Conservation (phyloP, 495 filamentous ascomycete genomes). For the Halenospora varia region DNA sequence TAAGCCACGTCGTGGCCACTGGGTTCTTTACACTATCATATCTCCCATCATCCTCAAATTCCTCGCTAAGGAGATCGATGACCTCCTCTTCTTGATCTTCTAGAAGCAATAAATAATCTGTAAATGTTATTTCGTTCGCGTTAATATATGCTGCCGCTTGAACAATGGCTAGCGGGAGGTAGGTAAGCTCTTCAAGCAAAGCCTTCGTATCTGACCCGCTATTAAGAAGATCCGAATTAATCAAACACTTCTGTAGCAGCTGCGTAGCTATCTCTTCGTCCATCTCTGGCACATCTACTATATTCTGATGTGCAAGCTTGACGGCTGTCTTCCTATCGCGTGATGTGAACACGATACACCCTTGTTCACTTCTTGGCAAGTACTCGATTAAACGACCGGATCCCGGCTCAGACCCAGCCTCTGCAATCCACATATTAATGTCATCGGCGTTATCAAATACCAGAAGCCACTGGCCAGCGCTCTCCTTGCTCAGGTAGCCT, state of each 20-base stretch:
- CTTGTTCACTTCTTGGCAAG: slow-evolving; percentile 6
- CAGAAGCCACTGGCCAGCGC: slow-evolving; percentile 12
- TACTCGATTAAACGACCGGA: slow-evolving; percentile 3
- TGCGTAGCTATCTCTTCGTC: slow-evolving; percentile 22
- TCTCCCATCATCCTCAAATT: slow-evolving; percentile 14
- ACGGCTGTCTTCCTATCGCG: slow-evolving; percentile 5
- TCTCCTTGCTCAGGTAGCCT: slow-evolving; percentile 4
- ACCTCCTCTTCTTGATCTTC: slow-evolving; percentile 21
- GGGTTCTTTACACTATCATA: slow-evolving; percentile 11
- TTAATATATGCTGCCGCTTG: slow-evolving; percentile 47
- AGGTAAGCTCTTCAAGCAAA: slow-evolving; percentile 35
- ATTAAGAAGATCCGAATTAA: background rate
- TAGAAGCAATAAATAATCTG: slow-evolving; percentile 9
- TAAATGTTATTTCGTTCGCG: slow-evolving; percentile 24
- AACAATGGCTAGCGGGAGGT: slow-evolving; percentile 46
- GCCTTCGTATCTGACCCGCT: slow-evolving; percentile 4
- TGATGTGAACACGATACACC: slow-evolving; percentile 10
- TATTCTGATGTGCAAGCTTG: slow-evolving; percentile 4
- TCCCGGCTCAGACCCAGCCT: too few relatives aligned
- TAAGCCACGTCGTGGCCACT: slow-evolving; percentile 18
- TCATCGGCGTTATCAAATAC: slow-evolving; percentile 17
- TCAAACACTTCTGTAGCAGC: slow-evolving; percentile 6
- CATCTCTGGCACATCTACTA: slow-evolving; percentile 33
- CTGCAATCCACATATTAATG: slow-evolving; percentile 12
- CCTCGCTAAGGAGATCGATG: slow-evolving; percentile 23